Conservation (phyloP, 2,329 filamentous ascomycete species). For the Grosmannia penicillata region DNA sequence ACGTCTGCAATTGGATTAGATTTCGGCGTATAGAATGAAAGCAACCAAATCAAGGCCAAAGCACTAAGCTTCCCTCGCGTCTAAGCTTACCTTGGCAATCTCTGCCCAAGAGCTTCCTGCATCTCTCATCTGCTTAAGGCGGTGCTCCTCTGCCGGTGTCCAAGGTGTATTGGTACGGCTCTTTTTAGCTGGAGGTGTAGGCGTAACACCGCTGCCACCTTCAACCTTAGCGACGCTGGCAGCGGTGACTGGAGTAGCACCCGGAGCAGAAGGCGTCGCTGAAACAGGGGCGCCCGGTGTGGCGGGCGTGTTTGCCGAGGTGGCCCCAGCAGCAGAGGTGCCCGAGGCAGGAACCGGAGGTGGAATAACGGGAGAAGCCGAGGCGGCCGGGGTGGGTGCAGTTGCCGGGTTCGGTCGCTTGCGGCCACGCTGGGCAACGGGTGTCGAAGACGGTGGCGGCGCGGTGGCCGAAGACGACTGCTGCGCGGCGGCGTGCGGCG, state of each 20-base stretch:
- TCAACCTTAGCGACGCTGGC: conserved; percentile 10
- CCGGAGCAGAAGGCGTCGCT: conserved; percentile 2
- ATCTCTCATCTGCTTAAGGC: conserved; percentile 88
- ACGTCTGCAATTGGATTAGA: conserved; percentile 42
- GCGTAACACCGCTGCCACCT: conserved; percentile 12
- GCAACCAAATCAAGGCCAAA: not conserved
- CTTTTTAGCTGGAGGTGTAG: conserved; percentile 58
- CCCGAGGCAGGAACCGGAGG: conserved; percentile 12
- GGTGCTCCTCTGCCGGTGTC: conserved; percentile 86
- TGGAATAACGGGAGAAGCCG: conserved; percentile 10
- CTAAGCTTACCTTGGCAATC: conserved; percentile 69
- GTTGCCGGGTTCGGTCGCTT: conserved; percentile 23
- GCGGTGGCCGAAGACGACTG: conserved; percentile 5
- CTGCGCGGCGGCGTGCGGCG: conserved; percentile 7
- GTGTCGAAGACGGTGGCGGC: conserved; percentile 14
- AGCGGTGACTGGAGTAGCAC: conserved; percentile 9
- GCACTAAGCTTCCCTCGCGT: not conserved
- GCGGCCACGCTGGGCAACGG: conserved; percentile 19
- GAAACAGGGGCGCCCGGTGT: conserved; percentile 21
- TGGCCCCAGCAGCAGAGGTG: conserved; percentile 12
- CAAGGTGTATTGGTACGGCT: conserved; percentile 97
- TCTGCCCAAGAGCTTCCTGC: conserved; percentile 91
- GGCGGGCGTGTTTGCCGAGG: conserved; percentile 17
- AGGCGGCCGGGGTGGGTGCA: conserved; percentile 11
- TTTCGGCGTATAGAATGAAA: not conserved